A percentile compares a stretch with the other conserved stretches of the same genome.
Conservation (phyloP, 441 rosid species). For the Capsella rubella region DNA sequence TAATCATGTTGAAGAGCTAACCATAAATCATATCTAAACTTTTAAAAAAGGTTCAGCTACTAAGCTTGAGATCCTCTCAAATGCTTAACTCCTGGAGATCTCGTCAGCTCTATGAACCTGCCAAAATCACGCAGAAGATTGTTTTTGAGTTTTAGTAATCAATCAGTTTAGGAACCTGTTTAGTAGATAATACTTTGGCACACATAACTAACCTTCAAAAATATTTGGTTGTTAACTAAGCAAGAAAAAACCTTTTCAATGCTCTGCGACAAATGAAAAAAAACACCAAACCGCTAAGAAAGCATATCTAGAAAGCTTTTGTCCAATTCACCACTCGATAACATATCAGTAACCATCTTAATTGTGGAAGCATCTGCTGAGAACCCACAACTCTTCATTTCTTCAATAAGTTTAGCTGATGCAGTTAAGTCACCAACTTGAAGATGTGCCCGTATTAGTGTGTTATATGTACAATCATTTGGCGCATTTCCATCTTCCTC, state of each 20-base stretch:
- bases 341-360: background rate
- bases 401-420: conserved; percentile 4
- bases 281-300: background rate
- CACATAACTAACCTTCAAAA: background rate
- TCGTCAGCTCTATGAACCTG: background rate
- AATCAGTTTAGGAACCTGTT: background rate
- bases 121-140: background rate
- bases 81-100: background rate
- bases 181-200: background rate
- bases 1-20: conserved; percentile 53
- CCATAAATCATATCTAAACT: background rate
- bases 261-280: background rate
- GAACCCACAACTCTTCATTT: conserved; percentile 8
- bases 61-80: background rate
- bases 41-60: background rate
- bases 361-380: conserved; percentile 2
- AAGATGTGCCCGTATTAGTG: conserved; percentile 7
- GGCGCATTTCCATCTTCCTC: conserved; percentile 4
- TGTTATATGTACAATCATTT: conserved; percentile 8
- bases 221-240: background rate
- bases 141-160: conserved; percentile 7
- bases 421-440: background rate
- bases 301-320: background rate
- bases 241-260: background rate
- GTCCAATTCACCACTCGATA: conserved; percentile 2